These are phyloP conservation scores for Conticribra weissflogii DNA, from an alignment of 108 stramenopile species.

Conservation along the genomic window DNA sequence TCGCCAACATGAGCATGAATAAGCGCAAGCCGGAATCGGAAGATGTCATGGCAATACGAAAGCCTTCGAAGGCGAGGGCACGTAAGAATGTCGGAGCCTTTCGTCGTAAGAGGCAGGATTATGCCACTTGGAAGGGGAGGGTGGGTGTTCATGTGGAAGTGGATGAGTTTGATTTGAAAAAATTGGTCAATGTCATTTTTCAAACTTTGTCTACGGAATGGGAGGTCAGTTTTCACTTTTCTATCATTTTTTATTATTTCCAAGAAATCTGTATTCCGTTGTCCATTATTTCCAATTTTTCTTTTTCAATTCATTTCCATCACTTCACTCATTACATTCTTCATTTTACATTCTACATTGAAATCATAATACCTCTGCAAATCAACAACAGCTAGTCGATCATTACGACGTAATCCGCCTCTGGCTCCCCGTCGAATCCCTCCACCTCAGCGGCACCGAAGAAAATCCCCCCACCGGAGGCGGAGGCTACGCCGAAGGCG, in stretches of 20 bases:
- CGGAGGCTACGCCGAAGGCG: conserved; percentile 36
- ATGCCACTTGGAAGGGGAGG: conserved; percentile 52
- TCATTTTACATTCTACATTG: no score
- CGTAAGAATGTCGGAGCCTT: conserved; percentile 53
- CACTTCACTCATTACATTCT: no score
- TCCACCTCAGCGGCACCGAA: conserved; percentile 11
- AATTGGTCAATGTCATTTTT: conserved; percentile 38
- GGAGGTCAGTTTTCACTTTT: no score
- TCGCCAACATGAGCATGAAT: not conserved
- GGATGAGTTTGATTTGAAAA: conserved; percentile 51
- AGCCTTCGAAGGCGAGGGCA: conserved; percentile 15
- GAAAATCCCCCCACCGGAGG: conserved; percentile 31
- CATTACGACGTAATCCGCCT: conserved; percentile 52
- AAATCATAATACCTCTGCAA: no score
- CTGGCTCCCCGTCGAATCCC: conserved; percentile 31
- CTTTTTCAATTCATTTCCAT: no score
- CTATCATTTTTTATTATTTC: no score
- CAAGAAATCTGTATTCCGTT: no score
- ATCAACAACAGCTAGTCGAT: no score
- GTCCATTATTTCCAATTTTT: no score
- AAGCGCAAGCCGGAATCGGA: conserved; percentile 27
- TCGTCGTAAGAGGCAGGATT: conserved; percentile 44
- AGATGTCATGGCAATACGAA: conserved; percentile 28
- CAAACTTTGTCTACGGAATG: conserved; percentile 40
- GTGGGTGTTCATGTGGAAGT: conserved; percentile 49